These are phyloP conservation scores for Zostera marina DNA, from an alignment of 116 monocot species.

Conservation along the genomic window DNA sequence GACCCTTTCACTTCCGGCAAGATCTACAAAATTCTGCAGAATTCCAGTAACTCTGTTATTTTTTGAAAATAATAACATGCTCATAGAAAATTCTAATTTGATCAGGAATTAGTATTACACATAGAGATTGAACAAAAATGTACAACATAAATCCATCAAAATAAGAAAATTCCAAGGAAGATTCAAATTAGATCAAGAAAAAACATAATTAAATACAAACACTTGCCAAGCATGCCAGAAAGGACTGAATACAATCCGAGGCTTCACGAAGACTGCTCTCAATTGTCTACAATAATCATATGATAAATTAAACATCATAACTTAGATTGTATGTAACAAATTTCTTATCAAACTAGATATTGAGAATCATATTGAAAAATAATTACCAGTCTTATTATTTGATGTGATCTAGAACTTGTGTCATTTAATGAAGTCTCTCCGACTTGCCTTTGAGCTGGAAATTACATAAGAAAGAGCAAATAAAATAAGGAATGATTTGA, in stretches of 20 bases:
- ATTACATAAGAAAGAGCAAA: constrained; percentile 1
- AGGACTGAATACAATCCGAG: constrained; percentile 79
- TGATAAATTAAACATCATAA: neutral
- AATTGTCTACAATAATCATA: constrained; percentile 39
- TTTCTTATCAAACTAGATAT: too few species aligned
- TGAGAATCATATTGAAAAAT: neutral
- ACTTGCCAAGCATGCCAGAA: constrained; percentile 70
- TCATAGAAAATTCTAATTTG: too few species aligned
- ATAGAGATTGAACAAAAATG: too few species aligned
- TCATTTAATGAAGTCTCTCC: constrained; percentile 93
- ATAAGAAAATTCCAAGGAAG: too few species aligned
- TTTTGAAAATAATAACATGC: neutral
- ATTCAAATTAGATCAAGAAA: too few species aligned
- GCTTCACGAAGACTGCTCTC: constrained; percentile 70
- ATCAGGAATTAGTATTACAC: too few species aligned
- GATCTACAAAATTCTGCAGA: constrained; percentile 92
- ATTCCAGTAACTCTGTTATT: neutral
- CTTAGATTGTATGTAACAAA: neutral
- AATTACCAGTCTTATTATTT: constrained; percentile 89
- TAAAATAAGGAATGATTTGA: neutral
- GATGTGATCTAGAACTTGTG: constrained; percentile 91
- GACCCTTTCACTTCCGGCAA: constrained; percentile 94
- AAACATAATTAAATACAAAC: too few species aligned
- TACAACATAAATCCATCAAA: too few species aligned
- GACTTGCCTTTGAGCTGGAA: constrained; percentile 84